Evolutionary conservation across 2,329 filamentous ascomycete genomes (phyloP), one percentile per base, ranked within the genome.

Genomic region (Colletotrichum destructivum): DNA sequence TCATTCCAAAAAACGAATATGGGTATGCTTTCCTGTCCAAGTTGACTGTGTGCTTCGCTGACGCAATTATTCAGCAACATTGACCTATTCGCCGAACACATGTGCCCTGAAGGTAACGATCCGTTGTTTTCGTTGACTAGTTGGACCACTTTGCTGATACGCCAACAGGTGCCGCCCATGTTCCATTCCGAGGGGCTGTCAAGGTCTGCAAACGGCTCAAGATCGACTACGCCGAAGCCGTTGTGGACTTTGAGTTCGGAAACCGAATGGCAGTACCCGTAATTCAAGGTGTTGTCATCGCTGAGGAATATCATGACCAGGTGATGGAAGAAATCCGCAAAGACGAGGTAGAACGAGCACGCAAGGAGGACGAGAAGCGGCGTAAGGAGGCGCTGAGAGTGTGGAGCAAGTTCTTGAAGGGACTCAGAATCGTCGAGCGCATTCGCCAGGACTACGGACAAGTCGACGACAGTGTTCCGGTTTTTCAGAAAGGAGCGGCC

Each of bases 191-290:
- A 56, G 94, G 94, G 0, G 92, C 92, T 0, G 91, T 92, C 42
- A 91, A 92, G 59, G 89, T 98, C 1, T 98, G 96, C 81, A 94
- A 94, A 79, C 91, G 93, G 73, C 85, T 99, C 0, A 90, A 90
- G 4, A 92, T 98, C 47, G 95, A 98, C 78, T 97, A 92, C 76
- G 96, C 96, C 0, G 96, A 98, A 81, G 96, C 96, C 1, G 96
- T 98, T 2, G 95, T 95, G 0, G 96, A 94, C 1, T 99, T 99
- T 79, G 96, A 99, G 79, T 99, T 98, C 79, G 96, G 96, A 0
- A 92, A 96, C 76, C 93, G 96, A 72, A 95, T 96, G 88, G 96
- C 96, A 6, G 94, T 98, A 0, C 96, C 96, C 0, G 91, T 98
- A 0, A 93, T 98, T 38, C 92, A 94, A 65, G 96, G 96, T 0